Evolutionary conservation across 345 rosid species (phyloP).

Genomic region (Sisymbrium irio): DNA sequence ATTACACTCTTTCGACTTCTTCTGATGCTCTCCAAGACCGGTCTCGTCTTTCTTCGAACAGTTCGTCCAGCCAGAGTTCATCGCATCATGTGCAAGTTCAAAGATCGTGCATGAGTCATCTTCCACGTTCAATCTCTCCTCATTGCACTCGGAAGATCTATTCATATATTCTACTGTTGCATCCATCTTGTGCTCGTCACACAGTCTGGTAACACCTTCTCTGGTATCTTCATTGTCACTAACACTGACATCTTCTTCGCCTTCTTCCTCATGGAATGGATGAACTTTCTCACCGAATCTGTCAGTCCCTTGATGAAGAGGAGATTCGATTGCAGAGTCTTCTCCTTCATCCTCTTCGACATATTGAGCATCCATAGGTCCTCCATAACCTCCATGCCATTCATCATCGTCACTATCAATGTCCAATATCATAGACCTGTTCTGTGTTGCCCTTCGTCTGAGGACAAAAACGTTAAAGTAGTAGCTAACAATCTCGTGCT

Average conservation of each 20-base stretch:
- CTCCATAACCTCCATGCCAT: constrained; percentile 47
- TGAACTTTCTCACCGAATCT: neutral
- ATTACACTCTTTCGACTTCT: constrained; percentile 36
- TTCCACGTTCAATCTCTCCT: constrained; percentile 30
- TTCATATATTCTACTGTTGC: constrained; percentile 17
- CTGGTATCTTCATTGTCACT: constrained; percentile 30
- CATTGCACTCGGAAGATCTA: constrained; percentile 20
- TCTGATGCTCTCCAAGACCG: constrained; percentile 18
- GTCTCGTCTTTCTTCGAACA: constrained; percentile 20
- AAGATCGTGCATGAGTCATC: constrained; percentile 51
- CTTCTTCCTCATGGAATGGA: constrained; percentile 27
- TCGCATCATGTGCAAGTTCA: constrained; percentile 39
- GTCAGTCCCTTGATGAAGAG: constrained; percentile 23
- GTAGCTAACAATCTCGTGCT: constrained; percentile 63
- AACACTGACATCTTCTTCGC: constrained; percentile 23
- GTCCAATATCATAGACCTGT: constrained; percentile 45
- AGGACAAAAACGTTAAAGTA: constrained; percentile 73
- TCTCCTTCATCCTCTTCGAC: constrained; percentile 52
- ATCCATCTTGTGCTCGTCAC: constrained; percentile 15
- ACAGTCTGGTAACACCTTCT: constrained; percentile 30
- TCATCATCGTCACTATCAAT: constrained; percentile 85
- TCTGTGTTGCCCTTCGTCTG: constrained; percentile 59
- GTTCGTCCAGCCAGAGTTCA: constrained; percentile 2
- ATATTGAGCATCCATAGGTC: constrained; percentile 25
- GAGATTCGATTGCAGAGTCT: constrained; percentile 50